Percentiles rank a stretch among this genome's conserved stretches.
Evolutionary conservation across 1,139 yeast genomes (phyloP).

Genomic region (Yamadazyma atlantica): DNA sequence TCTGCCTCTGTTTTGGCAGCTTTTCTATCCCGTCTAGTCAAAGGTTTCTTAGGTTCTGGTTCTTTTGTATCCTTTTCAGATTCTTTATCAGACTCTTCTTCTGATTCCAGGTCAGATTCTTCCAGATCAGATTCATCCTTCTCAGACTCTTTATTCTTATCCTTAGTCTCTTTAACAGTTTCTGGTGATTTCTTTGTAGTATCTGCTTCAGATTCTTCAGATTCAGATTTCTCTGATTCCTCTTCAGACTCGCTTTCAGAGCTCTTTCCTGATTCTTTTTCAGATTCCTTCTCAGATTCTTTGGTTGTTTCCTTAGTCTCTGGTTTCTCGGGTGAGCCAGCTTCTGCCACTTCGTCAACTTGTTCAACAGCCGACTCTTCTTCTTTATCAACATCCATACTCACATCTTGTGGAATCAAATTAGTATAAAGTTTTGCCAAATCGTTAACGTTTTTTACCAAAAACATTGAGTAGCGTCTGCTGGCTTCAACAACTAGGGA

Average conservation of each 20-base stretch:
- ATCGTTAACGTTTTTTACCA: slow-evolving; percentile 30
- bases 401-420: not conserved
- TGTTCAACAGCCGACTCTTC: not conserved
- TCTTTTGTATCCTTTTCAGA: slow-evolving; percentile 5
- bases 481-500: slow-evolving; percentile 27
- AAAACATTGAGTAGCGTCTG: slow-evolving; percentile 22
- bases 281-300: not conserved
- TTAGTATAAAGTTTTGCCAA: slow-evolving; percentile 13
- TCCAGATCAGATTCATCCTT: slow-evolving; percentile 3
- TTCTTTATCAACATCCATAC: not conserved
- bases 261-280: not conserved
- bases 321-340: not conserved
- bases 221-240: slow-evolving; percentile 1
- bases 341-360: not conserved
- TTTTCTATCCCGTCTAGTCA: slow-evolving; percentile 7
- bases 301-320: not conserved
- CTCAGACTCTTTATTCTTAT: slow-evolving; percentile 2
- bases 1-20: slow-evolving; percentile 4
- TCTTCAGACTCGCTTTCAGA: slow-evolving; percentile 2
- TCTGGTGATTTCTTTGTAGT: too few relatives aligned
- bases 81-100: slow-evolving; percentile 5
- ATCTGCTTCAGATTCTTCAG: not conserved
- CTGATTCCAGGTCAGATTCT: not conserved
- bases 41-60: slow-evolving; percentile 9
- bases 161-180: not conserved